Percentiles rank a stretch among this genome's conserved stretches.
Conservation (phyloP, 2,329 filamentous ascomycete species). For the Aspergillus sclerotialis region DNA sequence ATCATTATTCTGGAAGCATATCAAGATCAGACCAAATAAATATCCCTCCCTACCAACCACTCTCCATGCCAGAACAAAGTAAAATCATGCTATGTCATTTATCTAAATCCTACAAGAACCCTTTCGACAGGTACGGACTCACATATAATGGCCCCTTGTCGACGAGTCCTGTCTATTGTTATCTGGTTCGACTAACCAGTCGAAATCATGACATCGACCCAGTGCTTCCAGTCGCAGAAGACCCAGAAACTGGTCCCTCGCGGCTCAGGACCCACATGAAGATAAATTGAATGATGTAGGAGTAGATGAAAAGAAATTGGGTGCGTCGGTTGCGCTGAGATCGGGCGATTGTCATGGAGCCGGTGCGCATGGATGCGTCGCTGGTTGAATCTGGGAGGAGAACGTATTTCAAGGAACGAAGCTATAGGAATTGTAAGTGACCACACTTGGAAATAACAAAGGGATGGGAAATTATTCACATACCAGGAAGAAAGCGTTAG, state of each 20-base stretch:
- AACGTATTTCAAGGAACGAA: slow-evolving; percentile 93
- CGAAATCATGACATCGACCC: background rate
- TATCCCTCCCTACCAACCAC: background rate
- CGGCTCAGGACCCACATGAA: slow-evolving; percentile 82
- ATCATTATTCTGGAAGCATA: background rate
- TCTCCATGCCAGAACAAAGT: background rate
- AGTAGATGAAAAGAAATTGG: slow-evolving; percentile 89
- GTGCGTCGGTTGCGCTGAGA: slow-evolving; percentile 81
- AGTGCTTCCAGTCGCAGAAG: slow-evolving; percentile 4
- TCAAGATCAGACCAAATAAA: background rate
- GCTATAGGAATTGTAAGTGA: slow-evolving; percentile 45
- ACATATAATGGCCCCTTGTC: no score
- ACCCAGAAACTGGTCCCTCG: slow-evolving; percentile 36
- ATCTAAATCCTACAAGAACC: background rate
- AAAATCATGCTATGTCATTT: slow-evolving; percentile 1
- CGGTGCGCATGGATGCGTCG: slow-evolving; percentile 54
- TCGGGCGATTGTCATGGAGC: slow-evolving; percentile 64
- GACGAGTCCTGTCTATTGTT: no score
- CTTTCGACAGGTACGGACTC: no score
- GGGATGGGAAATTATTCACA: slow-evolving; percentile 28
- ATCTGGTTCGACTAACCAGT: no score
- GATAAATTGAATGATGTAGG: slow-evolving; percentile 84
- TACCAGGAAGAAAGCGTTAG: slow-evolving; percentile 93
- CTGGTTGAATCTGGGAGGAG: slow-evolving; percentile 74
- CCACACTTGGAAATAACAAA: background rate